Evolutionary conservation across 2,329 filamentous ascomycete genomes (phyloP).

Genomic region (Cladophialophora yegresii): DNA sequence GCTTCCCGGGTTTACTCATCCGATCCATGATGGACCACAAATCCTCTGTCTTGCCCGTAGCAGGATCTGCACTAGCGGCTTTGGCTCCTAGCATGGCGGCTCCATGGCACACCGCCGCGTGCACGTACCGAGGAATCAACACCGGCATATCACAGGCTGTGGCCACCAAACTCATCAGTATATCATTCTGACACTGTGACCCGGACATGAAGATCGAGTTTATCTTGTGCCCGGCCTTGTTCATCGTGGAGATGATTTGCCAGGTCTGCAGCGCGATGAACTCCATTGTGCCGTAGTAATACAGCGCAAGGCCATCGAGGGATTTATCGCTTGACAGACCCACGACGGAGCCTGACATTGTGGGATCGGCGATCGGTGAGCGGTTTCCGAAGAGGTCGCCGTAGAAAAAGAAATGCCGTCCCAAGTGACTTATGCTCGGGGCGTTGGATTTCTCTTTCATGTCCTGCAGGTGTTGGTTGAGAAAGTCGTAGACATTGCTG

Average conservation of each 20-base stretch:
- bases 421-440: slow-evolving; percentile 80
- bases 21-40: slow-evolving; percentile 97
- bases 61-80: slow-evolving; percentile 75
- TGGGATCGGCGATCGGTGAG: slow-evolving; percentile 86
- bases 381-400: slow-evolving; percentile 97
- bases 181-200: slow-evolving; percentile 92
- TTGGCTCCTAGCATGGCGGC: slow-evolving; percentile 98
- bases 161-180: slow-evolving; percentile 88
- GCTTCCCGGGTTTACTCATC: slow-evolving; percentile 89
- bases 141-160: slow-evolving; percentile 91
- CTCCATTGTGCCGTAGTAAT: slow-evolving; percentile 96
- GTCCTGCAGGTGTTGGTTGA: slow-evolving; percentile 82
- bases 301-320: slow-evolving; percentile 80
- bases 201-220: slow-evolving; percentile 98
- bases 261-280: slow-evolving; percentile 97
- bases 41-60: slow-evolving; percentile 75
- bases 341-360: slow-evolving; percentile 87
- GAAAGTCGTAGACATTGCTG: slow-evolving; percentile 90
- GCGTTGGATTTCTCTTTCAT: slow-evolving; percentile 69
- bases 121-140: slow-evolving; percentile 87
- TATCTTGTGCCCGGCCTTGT: slow-evolving; percentile 81
- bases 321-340: slow-evolving; percentile 85
- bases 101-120: slow-evolving; percentile 95
- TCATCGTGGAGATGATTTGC: slow-evolving; percentile 95
- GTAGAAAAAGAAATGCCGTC: slow-evolving; percentile 97